Percentiles rank a stretch among this genome's conserved stretches.
Conservation (phyloP, 2,329 filamentous ascomycete genomes). For the Colletotrichum echinochloae region DNA sequence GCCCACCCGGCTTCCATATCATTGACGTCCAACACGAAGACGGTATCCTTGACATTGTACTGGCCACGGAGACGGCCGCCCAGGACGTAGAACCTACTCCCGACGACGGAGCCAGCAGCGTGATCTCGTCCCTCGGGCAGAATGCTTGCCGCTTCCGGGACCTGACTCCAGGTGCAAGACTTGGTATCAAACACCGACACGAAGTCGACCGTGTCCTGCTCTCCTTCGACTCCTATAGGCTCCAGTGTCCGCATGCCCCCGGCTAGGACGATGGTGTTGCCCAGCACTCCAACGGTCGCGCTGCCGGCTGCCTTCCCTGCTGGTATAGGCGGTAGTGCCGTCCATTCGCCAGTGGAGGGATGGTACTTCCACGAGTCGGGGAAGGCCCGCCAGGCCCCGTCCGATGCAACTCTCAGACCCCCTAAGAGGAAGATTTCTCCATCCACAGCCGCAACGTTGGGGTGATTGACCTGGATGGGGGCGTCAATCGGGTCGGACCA, state of each 20-base stretch:
- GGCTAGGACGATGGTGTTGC: constrained; percentile 50
- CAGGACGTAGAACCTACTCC: constrained; percentile 51
- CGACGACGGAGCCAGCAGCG: constrained; percentile 47
- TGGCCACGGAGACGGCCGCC: constrained; percentile 50
- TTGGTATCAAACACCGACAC: constrained; percentile 50
- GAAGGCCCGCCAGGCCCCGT: constrained; percentile 46
- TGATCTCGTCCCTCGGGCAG: constrained; percentile 52
- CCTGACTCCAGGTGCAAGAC: constrained; percentile 44
- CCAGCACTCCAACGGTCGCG: constrained; percentile 49
- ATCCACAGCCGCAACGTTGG: constrained; percentile 51
- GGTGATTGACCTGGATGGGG: constrained; percentile 51
- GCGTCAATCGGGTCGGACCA: constrained; percentile 47
- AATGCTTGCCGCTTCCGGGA: constrained; percentile 41
- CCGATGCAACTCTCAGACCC: constrained; percentile 45
- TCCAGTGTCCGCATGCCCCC: constrained; percentile 51
- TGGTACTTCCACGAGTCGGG: constrained; percentile 49
- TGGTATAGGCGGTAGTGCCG: constrained; percentile 45
- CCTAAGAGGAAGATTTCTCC: constrained; percentile 55
- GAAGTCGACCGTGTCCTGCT: constrained; percentile 46
- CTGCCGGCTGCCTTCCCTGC: constrained; percentile 47
- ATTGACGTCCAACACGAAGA: constrained; percentile 50
- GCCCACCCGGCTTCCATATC: constrained; percentile 46
- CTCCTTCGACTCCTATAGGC: constrained; percentile 2
- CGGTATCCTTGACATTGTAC: constrained; percentile 49
- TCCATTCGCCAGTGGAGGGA: constrained; percentile 46